phyloP scores from a whole-genome alignment of 2,329 filamentous ascomycete species.

The Beauveria sp. region DNA sequence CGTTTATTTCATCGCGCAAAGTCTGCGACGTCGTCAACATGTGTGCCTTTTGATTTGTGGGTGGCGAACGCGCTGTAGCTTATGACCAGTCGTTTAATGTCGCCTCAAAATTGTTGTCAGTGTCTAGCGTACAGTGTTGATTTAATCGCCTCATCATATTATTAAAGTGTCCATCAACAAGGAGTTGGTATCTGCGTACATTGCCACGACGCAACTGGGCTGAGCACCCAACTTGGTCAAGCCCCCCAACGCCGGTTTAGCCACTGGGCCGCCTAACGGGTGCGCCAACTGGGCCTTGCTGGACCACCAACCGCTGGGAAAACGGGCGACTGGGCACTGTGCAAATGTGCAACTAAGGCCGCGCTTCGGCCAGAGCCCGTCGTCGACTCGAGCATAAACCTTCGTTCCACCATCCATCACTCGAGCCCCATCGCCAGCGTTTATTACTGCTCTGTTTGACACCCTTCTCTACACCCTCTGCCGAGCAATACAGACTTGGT shows the following conservation, averaged over 20 bases:
- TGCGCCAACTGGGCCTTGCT: too few relatives aligned
- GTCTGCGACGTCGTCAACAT: too few relatives aligned
- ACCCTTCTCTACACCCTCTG: not conserved
- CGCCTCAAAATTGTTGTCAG: too few relatives aligned
- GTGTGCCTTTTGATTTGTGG: not conserved
- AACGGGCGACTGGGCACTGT: not conserved
- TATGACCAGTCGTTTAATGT: not conserved
- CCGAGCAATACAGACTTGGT: not conserved
- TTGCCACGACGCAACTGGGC: too few relatives aligned
- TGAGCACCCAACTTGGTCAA: not conserved
- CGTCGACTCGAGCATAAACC: not conserved
- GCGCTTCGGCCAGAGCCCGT: not conserved
- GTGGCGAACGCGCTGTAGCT: not conserved
- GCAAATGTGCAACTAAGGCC: not conserved
- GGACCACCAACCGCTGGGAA: not conserved
- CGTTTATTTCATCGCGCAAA: too few relatives aligned
- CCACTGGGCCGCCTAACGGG: too few relatives aligned
- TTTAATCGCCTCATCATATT: not conserved
- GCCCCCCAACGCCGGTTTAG: not conserved
- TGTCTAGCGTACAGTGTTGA: too few relatives aligned
- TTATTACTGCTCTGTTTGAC: not conserved
- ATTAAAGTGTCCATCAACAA: not conserved
- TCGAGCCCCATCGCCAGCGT: not conserved
- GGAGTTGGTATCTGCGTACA: not conserved
- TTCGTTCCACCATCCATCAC: not conserved